Base-by-base conservation (phyloP, 1,284 basidiomycete genomes). In the Somion occarium region DNA sequence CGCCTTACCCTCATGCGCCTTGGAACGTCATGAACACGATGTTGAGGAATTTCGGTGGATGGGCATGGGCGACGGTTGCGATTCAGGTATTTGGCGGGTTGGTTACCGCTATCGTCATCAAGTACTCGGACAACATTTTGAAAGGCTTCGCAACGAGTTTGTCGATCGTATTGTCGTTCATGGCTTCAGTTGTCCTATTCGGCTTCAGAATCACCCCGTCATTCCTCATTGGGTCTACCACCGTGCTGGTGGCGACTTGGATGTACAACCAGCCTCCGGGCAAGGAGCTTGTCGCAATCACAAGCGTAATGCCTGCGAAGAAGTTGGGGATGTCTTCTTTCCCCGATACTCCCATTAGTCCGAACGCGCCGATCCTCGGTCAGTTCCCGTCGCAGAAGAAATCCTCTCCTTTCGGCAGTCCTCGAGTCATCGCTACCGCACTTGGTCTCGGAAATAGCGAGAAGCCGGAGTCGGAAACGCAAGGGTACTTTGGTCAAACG, bases 81-180 rank as follows among this genome's bases (percentile, higher is more conserved):
- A 88, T 91, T 19, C 94, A 98, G 70, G 93, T 94, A 7, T 69
- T 94, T 26, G 94, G 94, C 18, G 94, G 95, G 1, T 74, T 98
- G 44, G 76, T 96, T 60, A 97, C 95, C 1, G 93, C 94, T 2
- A 72, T 90, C 65, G 87, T 90, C 45, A 90, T 90, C 76, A 90
- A 90, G 66, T 88, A 91, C 66, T 83, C 89, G 47, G 89, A 91
- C 69, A 93, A 93, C 70, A 93, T 92, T 60, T 76, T 91, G 65
- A 95, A 96, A 68, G 92, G 95, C 34, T 98, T 98, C 64, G 95
- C 95, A 12, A 96, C 94, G 3, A 91, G 87, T 58, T 75, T 98
- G 57, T 89, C 88, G 64, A 97, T 98, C 68, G 83, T 98, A 60
- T 80, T 98, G 57, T 95, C 93, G 45, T 97, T 96, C 79, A 76